Percentiles rank a stretch among this genome's conserved stretches.
phyloP scores from a whole-genome alignment of 2,329 filamentous ascomycete species.

The Pleurostoma richardsiae region DNA sequence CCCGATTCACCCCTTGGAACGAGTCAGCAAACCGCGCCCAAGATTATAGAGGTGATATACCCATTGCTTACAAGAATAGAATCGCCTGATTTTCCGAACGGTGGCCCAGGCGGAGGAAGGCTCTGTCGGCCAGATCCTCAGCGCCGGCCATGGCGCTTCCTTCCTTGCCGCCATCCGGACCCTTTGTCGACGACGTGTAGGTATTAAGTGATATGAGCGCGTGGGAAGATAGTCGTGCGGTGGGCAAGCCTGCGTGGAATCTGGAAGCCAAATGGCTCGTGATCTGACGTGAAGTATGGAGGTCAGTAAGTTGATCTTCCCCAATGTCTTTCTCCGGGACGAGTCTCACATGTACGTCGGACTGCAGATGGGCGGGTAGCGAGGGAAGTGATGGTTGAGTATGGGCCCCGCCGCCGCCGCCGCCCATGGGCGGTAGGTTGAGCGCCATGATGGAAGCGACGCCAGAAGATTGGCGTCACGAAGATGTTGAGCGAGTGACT shows the following conservation, averaged over 20 bases:
- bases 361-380: slow-evolving; percentile 75
- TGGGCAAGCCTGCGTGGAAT: slow-evolving; percentile 87
- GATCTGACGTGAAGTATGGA: slow-evolving; percentile 49
- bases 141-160: slow-evolving; percentile 89
- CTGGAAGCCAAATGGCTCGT: slow-evolving; percentile 81
- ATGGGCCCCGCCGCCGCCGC: slow-evolving; percentile 56
- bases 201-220: slow-evolving; percentile 91
- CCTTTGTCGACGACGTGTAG: slow-evolving; percentile 83
- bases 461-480: slow-evolving; percentile 16
- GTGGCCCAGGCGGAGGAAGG: slow-evolving; percentile 79
- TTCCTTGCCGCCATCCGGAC: slow-evolving; percentile 84
- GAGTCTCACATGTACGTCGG: slow-evolving; percentile 17
- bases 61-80: slow-evolving; percentile 74
- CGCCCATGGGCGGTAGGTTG: slow-evolving; percentile 46
- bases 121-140: slow-evolving; percentile 83
- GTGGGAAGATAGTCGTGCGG: slow-evolving; percentile 84
- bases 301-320: neutral
- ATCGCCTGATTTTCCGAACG: slow-evolving; percentile 91
- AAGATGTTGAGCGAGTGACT: slow-evolving; percentile 1
- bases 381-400: slow-evolving; percentile 84
- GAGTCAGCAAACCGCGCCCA: slow-evolving; percentile 11
- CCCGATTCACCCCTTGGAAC: slow-evolving; percentile 80
- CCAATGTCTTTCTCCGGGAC: neutral
- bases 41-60: neutral
- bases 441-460: slow-evolving; percentile 50